Percentiles rank a stretch among this genome's conserved stretches.
phyloP scores from a whole-genome alignment of 306 rosid genomes.

The Phaseolus lunatus region DNA sequence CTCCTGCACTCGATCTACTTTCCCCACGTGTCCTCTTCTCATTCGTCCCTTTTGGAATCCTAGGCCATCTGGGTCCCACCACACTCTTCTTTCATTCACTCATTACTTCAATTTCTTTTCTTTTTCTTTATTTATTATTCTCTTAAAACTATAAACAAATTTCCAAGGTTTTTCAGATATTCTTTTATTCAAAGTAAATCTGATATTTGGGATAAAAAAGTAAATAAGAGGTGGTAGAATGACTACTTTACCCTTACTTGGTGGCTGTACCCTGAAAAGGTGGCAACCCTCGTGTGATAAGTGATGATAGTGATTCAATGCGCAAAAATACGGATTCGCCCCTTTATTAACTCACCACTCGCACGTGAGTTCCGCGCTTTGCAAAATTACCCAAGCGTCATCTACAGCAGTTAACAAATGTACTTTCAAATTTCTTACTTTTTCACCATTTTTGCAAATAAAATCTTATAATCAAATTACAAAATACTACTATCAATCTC shows the following conservation, averaged over 20 bases:
- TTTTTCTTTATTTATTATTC: background rate
- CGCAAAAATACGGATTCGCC: background rate
- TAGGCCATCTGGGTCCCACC: constrained; percentile 11
- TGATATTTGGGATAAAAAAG: background rate
- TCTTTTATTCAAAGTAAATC: too few relatives aligned
- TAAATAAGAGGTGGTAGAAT: background rate
- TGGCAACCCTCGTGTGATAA: constrained; percentile 6
- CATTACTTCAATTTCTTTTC: background rate
- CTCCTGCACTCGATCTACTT: constrained; percentile 18
- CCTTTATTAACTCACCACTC: constrained; percentile 34
- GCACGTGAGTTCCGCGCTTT: constrained; percentile 45
- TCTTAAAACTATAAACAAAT: too few relatives aligned
- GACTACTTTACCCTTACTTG: constrained; percentile 7
- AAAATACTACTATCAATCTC: too few relatives aligned
- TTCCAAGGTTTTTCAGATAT: too few relatives aligned
- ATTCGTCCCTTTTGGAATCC: constrained; percentile 40
- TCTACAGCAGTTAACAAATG: background rate
- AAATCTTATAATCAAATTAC: too few relatives aligned
- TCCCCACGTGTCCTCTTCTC: background rate
- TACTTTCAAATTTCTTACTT: background rate
- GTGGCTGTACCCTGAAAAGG: background rate
- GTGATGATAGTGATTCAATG: constrained; percentile 9
- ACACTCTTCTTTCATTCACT: background rate
- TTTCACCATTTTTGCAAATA: background rate
- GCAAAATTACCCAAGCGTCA: background rate